These are phyloP conservation scores for Pseudopithomyces chartarum DNA, from an alignment of 2,329 filamentous ascomycete genomes.

Conservation along the genomic window DNA sequence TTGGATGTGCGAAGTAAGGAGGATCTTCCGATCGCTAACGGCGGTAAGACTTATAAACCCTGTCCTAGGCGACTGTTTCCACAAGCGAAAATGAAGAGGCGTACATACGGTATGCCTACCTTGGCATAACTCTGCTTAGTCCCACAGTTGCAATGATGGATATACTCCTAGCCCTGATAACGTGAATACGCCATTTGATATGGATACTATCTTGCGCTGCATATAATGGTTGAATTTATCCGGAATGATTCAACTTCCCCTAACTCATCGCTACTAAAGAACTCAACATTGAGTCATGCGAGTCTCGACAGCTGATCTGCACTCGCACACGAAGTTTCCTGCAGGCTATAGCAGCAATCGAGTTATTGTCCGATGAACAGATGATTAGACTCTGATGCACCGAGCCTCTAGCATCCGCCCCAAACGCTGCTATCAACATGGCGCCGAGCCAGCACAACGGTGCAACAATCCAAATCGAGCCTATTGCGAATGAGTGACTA, in stretches of 20 bases:
- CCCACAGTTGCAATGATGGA: not conserved
- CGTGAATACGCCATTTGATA: not conserved
- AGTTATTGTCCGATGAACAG: conserved; percentile 2
- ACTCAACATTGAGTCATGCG: not conserved
- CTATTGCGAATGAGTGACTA: conserved; percentile 16
- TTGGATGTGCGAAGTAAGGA: not conserved
- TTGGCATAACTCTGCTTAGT: not conserved
- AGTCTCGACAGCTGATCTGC: not conserved
- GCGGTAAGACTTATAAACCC: not conserved
- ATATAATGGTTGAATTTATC: not conserved
- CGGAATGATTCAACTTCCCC: not conserved
- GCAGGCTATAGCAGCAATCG: conserved; percentile 1
- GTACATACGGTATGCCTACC: not conserved
- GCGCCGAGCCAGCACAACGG: not conserved
- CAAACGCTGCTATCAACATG: conserved; percentile 1
- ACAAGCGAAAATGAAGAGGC: not conserved
- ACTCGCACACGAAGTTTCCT: not conserved
- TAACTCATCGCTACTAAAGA: not conserved
- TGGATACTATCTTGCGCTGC: not conserved
- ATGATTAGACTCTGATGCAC: not conserved
- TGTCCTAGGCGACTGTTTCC: not conserved
- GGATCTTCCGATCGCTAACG: conserved; percentile 3
- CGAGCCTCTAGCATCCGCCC: not conserved
- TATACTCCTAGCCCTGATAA: not conserved
- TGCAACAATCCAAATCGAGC: conserved; percentile 10